phyloP scores from a whole-genome alignment of 2,329 filamentous ascomycete species.

The Claviceps sp. region DNA sequence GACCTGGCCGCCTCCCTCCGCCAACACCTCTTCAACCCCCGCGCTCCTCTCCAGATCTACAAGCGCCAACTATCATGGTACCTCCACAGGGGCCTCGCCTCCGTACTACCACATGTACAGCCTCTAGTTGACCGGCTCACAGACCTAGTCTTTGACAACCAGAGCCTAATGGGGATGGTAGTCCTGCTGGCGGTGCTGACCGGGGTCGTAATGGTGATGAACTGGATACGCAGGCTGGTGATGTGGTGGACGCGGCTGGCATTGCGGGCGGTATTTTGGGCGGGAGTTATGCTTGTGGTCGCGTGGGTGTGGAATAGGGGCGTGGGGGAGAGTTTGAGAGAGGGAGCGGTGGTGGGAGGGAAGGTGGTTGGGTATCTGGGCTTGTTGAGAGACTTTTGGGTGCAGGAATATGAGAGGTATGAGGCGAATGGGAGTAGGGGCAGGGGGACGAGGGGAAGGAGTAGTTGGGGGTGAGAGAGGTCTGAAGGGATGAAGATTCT shows the following conservation, averaged over 20 bases:
- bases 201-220: constrained; percentile 50
- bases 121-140: constrained; percentile 28
- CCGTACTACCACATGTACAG: constrained; percentile 27
- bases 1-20: constrained; percentile 29
- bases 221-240: constrained; percentile 58
- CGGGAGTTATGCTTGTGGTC: constrained; percentile 36
- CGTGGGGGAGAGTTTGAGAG: constrained; percentile 47
- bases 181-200: constrained; percentile 26
- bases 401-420: constrained; percentile 38
- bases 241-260: constrained; percentile 64
- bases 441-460: neutral
- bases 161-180: constrained; percentile 19
- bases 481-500: too few relatives aligned
- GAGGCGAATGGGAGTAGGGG: constrained; percentile 5
- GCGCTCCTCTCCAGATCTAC: constrained; percentile 30
- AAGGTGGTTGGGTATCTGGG: constrained; percentile 32
- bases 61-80: constrained; percentile 20
- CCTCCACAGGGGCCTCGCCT: constrained; percentile 15
- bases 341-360: constrained; percentile 33
- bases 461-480: neutral
- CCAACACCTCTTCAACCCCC: constrained; percentile 33
- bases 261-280: constrained; percentile 52
- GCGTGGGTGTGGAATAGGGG: constrained; percentile 53
- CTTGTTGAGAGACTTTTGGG: constrained; percentile 40
- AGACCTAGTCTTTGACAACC: constrained; percentile 20